Conservation (phyloP, 768 basidiomycete genomes). For the Termitomyces sp. region DNA sequence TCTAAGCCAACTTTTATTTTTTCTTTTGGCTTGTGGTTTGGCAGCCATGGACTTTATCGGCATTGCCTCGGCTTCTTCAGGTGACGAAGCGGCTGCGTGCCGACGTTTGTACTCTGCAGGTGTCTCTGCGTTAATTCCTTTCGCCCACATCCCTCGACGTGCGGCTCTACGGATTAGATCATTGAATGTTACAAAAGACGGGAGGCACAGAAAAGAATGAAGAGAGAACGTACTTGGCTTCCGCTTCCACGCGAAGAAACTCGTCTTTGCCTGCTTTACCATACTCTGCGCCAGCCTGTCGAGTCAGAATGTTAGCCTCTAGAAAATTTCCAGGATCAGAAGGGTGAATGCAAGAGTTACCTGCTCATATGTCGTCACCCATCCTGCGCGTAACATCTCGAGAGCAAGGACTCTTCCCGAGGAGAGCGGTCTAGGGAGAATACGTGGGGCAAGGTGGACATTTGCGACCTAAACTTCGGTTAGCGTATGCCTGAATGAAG, state of each 20-base stretch:
- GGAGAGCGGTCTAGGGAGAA: slow-evolving; percentile 49
- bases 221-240: slow-evolving; percentile 55
- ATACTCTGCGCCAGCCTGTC: slow-evolving; percentile 68
- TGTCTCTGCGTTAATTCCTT: slow-evolving; percentile 52
- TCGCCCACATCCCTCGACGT: slow-evolving; percentile 73
- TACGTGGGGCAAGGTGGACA: slow-evolving; percentile 48
- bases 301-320: neutral
- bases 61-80: slow-evolving; percentile 13
- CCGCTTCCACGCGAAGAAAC: slow-evolving; percentile 57
- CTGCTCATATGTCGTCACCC: slow-evolving; percentile 73
- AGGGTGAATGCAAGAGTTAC: slow-evolving; percentile 17
- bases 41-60: neutral
- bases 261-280: slow-evolving; percentile 63
- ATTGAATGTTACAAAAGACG: neutral
- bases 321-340: neutral
- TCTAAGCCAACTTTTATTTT: slow-evolving; percentile 10
- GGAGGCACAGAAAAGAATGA: neutral
- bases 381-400: slow-evolving; percentile 80
- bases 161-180: slow-evolving; percentile 40
- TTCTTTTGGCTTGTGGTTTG: neutral
- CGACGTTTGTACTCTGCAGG: slow-evolving; percentile 83
- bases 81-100: slow-evolving; percentile 29
- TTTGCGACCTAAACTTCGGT: slow-evolving; percentile 54
- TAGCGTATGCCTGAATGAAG: neutral
- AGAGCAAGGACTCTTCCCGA: slow-evolving; percentile 50